Evolutionary conservation across 495 filamentous ascomycete genomes (phyloP).

Genomic region (Aspergillus bertholletiae): DNA sequence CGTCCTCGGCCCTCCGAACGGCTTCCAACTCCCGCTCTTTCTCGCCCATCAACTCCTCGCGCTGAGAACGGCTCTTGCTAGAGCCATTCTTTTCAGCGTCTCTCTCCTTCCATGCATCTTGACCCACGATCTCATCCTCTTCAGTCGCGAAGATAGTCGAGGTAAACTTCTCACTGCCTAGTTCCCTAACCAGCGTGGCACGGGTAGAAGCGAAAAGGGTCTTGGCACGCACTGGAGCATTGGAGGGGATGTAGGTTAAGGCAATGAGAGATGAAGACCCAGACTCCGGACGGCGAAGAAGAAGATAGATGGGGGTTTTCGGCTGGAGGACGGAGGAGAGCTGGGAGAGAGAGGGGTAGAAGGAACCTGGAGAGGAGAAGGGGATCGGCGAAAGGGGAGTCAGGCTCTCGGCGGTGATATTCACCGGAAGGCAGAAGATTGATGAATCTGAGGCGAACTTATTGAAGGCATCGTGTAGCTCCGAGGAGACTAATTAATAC

Average conservation of each 20-base stretch:
- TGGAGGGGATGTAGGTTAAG: conserved; percentile 86
- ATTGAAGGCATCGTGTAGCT: conserved; percentile 82
- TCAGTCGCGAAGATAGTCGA: conserved; percentile 74
- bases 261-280: conserved; percentile 57
- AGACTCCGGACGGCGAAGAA: conserved; percentile 66
- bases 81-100: conserved; percentile 54
- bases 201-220: conserved; percentile 92
- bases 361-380: conserved; percentile 45
- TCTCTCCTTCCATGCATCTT: conserved; percentile 72
- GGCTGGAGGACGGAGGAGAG: conserved; percentile 70
- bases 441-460: conserved; percentile 58
- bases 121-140: conserved; percentile 61
- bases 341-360: conserved; percentile 57
- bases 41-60: conserved; percentile 74
- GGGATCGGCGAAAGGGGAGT: conserved; percentile 58
- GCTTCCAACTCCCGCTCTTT: conserved; percentile 78
- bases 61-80: conserved; percentile 14
- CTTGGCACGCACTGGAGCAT: conserved; percentile 89
- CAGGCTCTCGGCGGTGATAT: conserved; percentile 73
- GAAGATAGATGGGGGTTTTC: conserved; percentile 75
- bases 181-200: conserved; percentile 76
- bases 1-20: conserved; percentile 76
- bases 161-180: conserved; percentile 87
- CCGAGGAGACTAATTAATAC: conserved; percentile 62
- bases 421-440: conserved; percentile 76